These are phyloP conservation scores for Tetracladium setigerum DNA, from an alignment of 495 filamentous ascomycete species.

Conservation along the genomic window DNA sequence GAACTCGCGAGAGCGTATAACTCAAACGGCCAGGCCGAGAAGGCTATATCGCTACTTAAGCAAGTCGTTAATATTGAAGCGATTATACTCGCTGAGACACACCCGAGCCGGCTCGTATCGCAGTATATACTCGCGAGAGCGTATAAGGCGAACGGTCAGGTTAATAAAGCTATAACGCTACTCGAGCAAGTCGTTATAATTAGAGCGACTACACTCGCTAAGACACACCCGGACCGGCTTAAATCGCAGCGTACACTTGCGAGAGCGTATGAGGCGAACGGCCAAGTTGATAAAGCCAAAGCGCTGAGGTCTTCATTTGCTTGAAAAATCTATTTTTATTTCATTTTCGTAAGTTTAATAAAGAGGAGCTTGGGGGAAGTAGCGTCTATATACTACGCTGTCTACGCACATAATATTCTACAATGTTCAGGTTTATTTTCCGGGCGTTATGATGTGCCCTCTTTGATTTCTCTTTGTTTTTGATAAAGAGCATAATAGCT, in stretches of 20 bases:
- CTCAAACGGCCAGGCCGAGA: constrained; percentile 21
- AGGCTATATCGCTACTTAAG: constrained; percentile 30
- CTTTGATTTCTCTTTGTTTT: too few species aligned
- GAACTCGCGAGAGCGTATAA: constrained; percentile 7
- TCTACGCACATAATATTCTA: too few species aligned
- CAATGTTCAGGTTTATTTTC: too few species aligned
- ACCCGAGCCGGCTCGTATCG: constrained; percentile 9
- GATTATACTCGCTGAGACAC: constrained; percentile 4
- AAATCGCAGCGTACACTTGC: constrained; percentile 5
- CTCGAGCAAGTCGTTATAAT: constrained; percentile 31
- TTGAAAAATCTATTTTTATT: too few species aligned
- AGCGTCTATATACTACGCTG: too few species aligned
- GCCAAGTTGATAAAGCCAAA: constrained; percentile 24
- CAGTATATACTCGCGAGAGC: constrained; percentile 8
- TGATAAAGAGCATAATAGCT: too few species aligned
- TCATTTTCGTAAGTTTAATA: too few species aligned
- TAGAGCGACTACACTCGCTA: constrained; percentile 4
- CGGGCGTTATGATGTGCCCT: too few species aligned
- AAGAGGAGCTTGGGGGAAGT: too few species aligned
- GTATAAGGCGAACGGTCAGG: constrained; percentile 20
- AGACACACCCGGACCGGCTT: constrained; percentile 6
- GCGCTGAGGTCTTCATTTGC: too few species aligned
- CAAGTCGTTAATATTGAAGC: constrained; percentile 26
- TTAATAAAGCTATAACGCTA: constrained; percentile 25
- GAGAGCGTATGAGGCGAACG: constrained; percentile 7